phyloP scores from a whole-genome alignment of 75 land plant genomes.

The Cunninghamia lanceolata region DNA sequence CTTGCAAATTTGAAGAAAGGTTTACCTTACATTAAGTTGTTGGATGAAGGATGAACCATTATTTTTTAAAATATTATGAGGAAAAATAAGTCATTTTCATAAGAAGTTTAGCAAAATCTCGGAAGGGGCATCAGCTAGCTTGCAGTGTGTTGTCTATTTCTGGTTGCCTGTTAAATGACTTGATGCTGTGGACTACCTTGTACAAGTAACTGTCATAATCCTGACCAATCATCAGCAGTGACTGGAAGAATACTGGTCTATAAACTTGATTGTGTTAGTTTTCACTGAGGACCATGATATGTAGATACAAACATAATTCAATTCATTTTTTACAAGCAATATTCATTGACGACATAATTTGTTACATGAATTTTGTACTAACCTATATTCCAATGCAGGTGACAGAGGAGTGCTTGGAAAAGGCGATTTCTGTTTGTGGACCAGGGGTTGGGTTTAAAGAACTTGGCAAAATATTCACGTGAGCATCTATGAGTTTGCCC shows the following conservation, averaged over 20 bases:
- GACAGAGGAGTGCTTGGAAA: constrained; percentile 32
- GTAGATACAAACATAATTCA: neutral
- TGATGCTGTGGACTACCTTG: neutral
- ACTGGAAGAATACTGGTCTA: neutral
- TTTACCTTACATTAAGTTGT: neutral
- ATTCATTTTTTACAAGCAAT: neutral
- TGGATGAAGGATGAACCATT: neutral
- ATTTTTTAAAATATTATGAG: neutral
- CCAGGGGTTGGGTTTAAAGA: constrained; percentile 44
- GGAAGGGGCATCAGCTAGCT: neutral
- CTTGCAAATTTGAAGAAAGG: too few relatives aligned
- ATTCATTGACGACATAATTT: neutral
- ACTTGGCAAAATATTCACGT: constrained; percentile 29
- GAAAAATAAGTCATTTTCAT: neutral
- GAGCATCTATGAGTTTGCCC: constrained; percentile 8
- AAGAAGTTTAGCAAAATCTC: neutral
- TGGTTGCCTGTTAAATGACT: neutral
- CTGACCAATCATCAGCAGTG: neutral
- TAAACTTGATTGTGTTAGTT: neutral
- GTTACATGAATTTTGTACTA: neutral
- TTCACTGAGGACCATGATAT: neutral
- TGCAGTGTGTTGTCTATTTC: neutral
- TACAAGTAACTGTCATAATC: neutral
- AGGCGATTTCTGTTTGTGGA: constrained; percentile 40
- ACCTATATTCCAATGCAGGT: constrained; percentile 14